Evolutionary conservation across 139 green algal genomes (phyloP).

Genomic region (Bryopsis sp.): DNA sequence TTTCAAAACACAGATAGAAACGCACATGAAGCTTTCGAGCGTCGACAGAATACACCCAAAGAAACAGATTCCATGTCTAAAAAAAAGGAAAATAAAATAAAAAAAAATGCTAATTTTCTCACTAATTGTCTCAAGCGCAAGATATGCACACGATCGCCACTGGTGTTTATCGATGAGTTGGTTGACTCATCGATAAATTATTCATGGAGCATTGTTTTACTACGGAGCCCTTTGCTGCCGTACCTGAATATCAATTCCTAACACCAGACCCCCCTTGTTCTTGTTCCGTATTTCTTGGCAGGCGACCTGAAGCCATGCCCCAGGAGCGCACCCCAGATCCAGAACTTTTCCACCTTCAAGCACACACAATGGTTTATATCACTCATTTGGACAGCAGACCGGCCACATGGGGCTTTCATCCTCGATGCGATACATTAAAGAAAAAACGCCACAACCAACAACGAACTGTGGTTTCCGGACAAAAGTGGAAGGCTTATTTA

Average conservation of each 20-base stretch:
- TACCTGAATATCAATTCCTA: constrained; percentile 66
- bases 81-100: background rate
- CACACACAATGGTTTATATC: too few species aligned
- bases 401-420: too few species aligned
- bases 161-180: too few species aligned
- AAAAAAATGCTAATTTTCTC: background rate
- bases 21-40: background rate
- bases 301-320: constrained; percentile 71
- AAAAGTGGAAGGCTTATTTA: too few species aligned
- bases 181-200: too few species aligned
- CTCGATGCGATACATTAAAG: too few species aligned
- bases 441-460: too few species aligned
- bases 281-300: constrained; percentile 62
- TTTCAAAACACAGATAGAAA: background rate
- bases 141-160: background rate
- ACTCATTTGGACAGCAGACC: too few species aligned
- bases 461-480: too few species aligned
- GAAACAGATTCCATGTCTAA: background rate
- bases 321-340: constrained; percentile 70
- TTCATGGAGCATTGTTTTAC: background rate
- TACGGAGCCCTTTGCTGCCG: background rate
- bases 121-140: background rate
- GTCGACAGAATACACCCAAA: too few species aligned
- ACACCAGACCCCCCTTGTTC: constrained; percentile 46
- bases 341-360: constrained; percentile 39